Conservation (phyloP, 371 early-diverging fungal genomes). For the Rhizomucor miehei region DNA sequence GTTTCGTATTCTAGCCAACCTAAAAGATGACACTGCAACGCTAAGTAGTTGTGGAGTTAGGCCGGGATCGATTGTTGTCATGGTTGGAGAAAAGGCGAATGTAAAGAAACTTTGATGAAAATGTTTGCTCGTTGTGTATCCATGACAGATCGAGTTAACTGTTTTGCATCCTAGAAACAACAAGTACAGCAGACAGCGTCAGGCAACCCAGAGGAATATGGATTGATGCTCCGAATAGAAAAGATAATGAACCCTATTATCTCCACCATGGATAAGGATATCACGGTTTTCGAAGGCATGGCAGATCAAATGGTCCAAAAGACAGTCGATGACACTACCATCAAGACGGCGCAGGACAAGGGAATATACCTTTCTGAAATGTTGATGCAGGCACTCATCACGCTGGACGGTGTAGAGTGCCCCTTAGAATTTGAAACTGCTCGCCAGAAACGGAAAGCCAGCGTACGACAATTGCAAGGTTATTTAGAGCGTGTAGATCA, state of each 20-base stretch:
- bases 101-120: conserved; percentile 29
- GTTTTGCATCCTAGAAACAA: conserved; percentile 25
- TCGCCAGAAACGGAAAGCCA: conserved; percentile 53
- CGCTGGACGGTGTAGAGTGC: conserved; percentile 56
- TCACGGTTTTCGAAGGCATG: conserved; percentile 16
- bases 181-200: conserved; percentile 47
- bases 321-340: conserved; percentile 13
- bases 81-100: conserved; percentile 54
- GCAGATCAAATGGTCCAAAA: conserved; percentile 8
- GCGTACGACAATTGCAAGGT: conserved; percentile 50
- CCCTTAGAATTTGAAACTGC: conserved; percentile 56
- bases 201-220: conserved; percentile 51
- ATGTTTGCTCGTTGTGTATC: too few species aligned
- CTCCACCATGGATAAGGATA: conserved; percentile 13
- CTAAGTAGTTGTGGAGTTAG: conserved; percentile 53
- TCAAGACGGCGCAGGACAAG: conserved; percentile 43
- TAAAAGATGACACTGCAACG: conserved; percentile 63
- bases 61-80: conserved; percentile 40
- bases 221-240: conserved; percentile 30
- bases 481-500: conserved; percentile 54
- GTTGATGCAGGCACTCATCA: conserved; percentile 53
- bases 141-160: not conserved
- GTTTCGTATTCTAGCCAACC: conserved; percentile 45
- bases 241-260: conserved; percentile 23
- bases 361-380: conserved; percentile 51